A percentile compares a stretch with the other conserved stretches of the same genome.
Conservation (phyloP, 768 basidiomycete genomes). For the Trametes coccinea region DNA sequence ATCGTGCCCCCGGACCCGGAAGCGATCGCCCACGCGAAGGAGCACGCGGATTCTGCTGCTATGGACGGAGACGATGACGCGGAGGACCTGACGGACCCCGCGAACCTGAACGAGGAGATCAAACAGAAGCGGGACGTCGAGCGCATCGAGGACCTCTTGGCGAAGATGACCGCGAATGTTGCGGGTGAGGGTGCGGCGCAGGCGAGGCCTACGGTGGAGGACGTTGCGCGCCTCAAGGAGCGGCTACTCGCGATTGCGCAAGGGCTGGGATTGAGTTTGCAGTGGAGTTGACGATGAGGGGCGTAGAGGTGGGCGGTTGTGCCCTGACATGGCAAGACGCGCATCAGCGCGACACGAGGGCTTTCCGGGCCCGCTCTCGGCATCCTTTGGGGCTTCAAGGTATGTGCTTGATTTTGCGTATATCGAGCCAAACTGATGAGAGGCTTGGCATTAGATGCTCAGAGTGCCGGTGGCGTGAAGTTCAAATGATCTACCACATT, state of each 20-base stretch:
- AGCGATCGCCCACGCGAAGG: conserved; percentile 72
- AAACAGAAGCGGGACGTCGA: conserved; percentile 53
- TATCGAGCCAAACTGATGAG: no score
- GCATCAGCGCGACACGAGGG: no score
- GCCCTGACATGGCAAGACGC: no score
- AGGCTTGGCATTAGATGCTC: no score
- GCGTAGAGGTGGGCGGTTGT: neutral
- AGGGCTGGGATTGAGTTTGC: conserved; percentile 18
- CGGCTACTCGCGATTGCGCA: conserved; percentile 21
- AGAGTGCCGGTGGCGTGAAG: no score
- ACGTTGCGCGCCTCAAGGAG: conserved; percentile 23
- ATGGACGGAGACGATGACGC: conserved; percentile 27
- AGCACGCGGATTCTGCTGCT: conserved; percentile 55
- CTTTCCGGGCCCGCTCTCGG: no score
- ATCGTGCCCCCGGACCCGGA: conserved; percentile 76
- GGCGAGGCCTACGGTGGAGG: conserved; percentile 24
- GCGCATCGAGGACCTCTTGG: conserved; percentile 56
- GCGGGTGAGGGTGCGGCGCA: neutral
- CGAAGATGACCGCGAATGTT: conserved; percentile 36
- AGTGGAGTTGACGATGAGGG: conserved; percentile 22
- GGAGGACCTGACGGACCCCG: conserved; percentile 12
- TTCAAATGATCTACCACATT: no score
- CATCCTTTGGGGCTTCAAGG: no score
- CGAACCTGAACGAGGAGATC: conserved; percentile 39
- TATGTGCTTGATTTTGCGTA: no score